These are phyloP conservation scores for Pyracantha coccinea DNA, from an alignment of 331 rosid genomes.

Conservation along the genomic window DNA sequence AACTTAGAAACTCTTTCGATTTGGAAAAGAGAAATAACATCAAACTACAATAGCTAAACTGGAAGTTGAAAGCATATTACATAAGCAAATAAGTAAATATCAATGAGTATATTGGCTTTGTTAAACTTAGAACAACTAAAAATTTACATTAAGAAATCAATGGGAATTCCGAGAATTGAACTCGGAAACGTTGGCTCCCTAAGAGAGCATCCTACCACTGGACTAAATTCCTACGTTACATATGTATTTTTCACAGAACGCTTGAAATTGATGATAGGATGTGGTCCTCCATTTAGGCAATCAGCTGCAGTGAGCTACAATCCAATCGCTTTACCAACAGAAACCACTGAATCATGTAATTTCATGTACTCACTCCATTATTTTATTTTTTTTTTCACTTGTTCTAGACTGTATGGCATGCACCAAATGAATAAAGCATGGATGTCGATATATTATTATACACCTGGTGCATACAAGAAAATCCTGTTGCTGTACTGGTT, in stretches of 20 bases:
- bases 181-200: conserved; percentile 30
- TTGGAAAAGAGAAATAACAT: neutral
- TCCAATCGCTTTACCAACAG: neutral
- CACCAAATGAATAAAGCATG: too few species aligned
- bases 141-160: neutral
- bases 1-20: neutral
- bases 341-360: neutral
- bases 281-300: conserved; percentile 4
- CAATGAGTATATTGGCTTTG: too few species aligned
- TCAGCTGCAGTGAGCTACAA: neutral
- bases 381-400: neutral
- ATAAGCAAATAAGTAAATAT: neutral
- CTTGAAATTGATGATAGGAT: neutral
- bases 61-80: neutral
- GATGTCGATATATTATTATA: too few species aligned
- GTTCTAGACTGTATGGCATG: neutral
- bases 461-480: too few species aligned
- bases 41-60: neutral
- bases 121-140: too few species aligned
- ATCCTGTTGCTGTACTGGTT: conserved; percentile 2
- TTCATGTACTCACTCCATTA: too few species aligned
- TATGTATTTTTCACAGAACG: neutral
- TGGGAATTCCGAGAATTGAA: conserved; percentile 30
- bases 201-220: conserved; percentile 30
- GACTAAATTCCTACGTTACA: conserved; percentile 12